Evolutionary conservation across 768 basidiomycete species (phyloP).

Genomic region (Podaxis sp.): DNA sequence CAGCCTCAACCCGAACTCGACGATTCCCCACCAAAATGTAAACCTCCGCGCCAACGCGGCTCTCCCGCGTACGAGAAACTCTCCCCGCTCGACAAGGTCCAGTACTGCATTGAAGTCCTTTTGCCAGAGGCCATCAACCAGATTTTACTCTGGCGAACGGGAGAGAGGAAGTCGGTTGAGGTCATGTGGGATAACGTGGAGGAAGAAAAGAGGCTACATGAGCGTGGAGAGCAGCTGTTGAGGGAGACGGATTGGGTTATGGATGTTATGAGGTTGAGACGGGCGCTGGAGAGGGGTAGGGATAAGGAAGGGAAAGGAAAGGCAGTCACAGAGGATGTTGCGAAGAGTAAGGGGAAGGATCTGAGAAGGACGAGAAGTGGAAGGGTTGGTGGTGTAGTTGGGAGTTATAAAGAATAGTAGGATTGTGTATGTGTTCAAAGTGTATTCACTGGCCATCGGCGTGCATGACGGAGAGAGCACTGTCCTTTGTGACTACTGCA

Average conservation of each 20-base stretch:
- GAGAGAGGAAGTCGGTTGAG: conserved; percentile 48
- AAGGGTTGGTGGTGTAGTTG: conserved; percentile 10
- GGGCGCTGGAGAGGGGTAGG: conserved; percentile 21
- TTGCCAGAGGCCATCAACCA: conserved; percentile 73
- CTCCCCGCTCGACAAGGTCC: conserved; percentile 41
- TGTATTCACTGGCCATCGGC: neutral
- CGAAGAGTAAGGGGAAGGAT: conserved; percentile 13
- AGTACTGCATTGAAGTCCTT: conserved; percentile 76
- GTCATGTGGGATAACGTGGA: conserved; percentile 41
- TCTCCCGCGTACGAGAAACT: conserved; percentile 23
- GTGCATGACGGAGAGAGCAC: neutral
- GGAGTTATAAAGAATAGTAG: conserved; percentile 10
- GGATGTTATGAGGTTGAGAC: conserved; percentile 52
- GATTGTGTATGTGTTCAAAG: neutral
- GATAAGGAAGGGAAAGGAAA: conserved; percentile 13
- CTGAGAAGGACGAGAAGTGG: conserved; percentile 14
- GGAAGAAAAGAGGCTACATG: conserved; percentile 58
- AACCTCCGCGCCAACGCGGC: conserved; percentile 15
- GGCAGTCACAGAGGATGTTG: neutral
- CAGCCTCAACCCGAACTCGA: neutral
- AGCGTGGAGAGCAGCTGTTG: conserved; percentile 45
- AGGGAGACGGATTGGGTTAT: conserved; percentile 69
- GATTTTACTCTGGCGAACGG: conserved; percentile 70
- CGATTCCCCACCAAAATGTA: neutral
- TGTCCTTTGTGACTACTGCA: no score